A percentile compares a stretch with the other conserved stretches of the same genome.
Conservation (phyloP, 257 asterid species). For the Nicotiana tabacum region DNA sequence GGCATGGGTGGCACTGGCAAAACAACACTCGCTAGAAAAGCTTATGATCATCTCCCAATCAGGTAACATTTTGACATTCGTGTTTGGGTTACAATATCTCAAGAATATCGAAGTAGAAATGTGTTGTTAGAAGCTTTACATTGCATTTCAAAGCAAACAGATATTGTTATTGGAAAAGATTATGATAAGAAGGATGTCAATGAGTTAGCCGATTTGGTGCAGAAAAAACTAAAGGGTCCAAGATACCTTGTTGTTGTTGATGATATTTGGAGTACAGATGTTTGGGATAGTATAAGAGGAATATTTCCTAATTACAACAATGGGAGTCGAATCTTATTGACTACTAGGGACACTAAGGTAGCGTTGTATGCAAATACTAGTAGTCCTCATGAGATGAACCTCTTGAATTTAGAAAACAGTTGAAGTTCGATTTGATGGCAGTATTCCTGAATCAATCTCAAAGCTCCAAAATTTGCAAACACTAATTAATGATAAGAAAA, state of each 20-base stretch:
- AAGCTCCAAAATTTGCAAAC: too few species aligned
- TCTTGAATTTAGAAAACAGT: too few species aligned
- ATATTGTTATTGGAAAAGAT: not conserved
- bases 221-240: not conserved
- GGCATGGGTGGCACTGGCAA: constrained; percentile 3
- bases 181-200: not conserved
- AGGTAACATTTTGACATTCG: not conserved
- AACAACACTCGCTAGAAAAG: not conserved
- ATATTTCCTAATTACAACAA: too few species aligned
- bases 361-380: too few species aligned
- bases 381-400: too few species aligned
- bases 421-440: too few species aligned
- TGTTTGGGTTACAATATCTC: constrained; percentile 1
- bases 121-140: not conserved
- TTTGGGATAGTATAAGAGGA: too few species aligned
- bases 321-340: too few species aligned
- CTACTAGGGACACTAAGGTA: too few species aligned
- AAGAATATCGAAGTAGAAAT: not conserved
- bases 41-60: not conserved
- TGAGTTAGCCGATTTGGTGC: not conserved
- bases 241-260: constrained; percentile 3
- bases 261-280: too few species aligned
- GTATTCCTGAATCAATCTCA: too few species aligned
- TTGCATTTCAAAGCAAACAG: not conserved
- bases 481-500: too few species aligned